Conservation (phyloP, 179 eudicot genomes). For the Sideroxylon spinosum region DNA sequence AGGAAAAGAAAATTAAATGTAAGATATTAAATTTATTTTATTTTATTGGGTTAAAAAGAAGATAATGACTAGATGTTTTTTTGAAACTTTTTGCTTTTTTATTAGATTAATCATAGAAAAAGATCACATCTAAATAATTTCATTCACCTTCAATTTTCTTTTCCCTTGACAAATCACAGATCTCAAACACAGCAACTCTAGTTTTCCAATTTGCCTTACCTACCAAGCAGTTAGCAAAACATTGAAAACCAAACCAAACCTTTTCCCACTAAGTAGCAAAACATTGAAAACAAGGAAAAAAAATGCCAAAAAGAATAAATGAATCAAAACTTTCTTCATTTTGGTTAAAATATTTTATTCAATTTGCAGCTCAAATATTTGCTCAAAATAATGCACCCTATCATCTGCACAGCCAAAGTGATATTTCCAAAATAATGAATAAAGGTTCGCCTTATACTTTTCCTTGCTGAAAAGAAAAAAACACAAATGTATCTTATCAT, state of each 20-base stretch:
- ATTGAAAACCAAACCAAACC: no score
- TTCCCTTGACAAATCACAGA: no score
- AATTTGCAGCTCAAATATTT: not conserved
- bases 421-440: not conserved
- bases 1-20: no score
- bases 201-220: not conserved
- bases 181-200: not conserved
- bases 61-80: no score
- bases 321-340: not conserved
- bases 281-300: not conserved
- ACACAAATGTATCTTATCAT: not conserved
- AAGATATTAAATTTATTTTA: no score
- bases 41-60: no score
- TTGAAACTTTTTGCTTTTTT: no score
- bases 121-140: no score
- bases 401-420: not conserved
- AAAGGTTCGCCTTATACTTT: not conserved
- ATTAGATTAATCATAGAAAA: no score
- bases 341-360: not conserved
- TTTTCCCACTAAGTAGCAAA: no score
- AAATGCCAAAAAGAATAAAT: not conserved
- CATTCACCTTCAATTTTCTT: no score
- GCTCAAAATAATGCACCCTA: not conserved
- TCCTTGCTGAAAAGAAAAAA: not conserved
- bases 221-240: not conserved